Evolutionary conservation across 2,329 filamentous ascomycete species (phyloP).

Genomic region (Mycosphaerelloides madeirae): DNA sequence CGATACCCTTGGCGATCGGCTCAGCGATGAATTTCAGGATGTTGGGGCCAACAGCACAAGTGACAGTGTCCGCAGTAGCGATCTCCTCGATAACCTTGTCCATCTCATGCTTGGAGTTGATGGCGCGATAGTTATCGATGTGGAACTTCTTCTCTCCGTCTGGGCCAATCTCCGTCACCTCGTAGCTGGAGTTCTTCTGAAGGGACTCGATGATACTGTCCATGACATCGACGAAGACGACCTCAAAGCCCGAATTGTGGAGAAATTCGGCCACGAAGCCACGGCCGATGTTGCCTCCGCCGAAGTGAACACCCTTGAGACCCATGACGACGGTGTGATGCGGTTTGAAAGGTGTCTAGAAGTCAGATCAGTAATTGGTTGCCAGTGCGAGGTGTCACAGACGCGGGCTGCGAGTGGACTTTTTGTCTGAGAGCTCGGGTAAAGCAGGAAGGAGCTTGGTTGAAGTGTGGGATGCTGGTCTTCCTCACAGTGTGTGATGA

Average conservation of each 20-base stretch:
- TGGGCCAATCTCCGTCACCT: constrained; percentile 85
- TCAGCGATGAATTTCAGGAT: constrained; percentile 95
- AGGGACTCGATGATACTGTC: constrained; percentile 75
- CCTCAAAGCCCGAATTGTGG: constrained; percentile 90
- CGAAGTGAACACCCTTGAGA: constrained; percentile 50
- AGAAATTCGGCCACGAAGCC: constrained; percentile 87
- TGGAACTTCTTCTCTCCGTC: constrained; percentile 75
- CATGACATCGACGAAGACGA: constrained; percentile 93
- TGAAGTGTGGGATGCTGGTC: too few relatives aligned
- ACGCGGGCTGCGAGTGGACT: too few relatives aligned
- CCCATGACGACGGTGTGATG: constrained; percentile 21
- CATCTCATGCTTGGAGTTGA: constrained; percentile 89
- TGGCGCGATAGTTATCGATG: constrained; percentile 93
- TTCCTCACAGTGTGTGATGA: too few relatives aligned
- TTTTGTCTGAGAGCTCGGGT: too few relatives aligned
- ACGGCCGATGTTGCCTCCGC: constrained; percentile 52
- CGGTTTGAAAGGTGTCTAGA: constrained; percentile 3
- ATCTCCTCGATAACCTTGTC: constrained; percentile 79
- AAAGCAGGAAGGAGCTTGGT: too few relatives aligned
- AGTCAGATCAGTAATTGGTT: not conserved
- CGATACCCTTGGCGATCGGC: constrained; percentile 90
- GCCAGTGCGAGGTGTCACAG: too few relatives aligned
- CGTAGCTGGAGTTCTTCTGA: constrained; percentile 72
- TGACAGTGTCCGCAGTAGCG: constrained; percentile 80
- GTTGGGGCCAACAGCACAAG: constrained; percentile 93